phyloP scores from a whole-genome alignment of 257 asterid genomes.

The Leonotis leonurus region DNA sequence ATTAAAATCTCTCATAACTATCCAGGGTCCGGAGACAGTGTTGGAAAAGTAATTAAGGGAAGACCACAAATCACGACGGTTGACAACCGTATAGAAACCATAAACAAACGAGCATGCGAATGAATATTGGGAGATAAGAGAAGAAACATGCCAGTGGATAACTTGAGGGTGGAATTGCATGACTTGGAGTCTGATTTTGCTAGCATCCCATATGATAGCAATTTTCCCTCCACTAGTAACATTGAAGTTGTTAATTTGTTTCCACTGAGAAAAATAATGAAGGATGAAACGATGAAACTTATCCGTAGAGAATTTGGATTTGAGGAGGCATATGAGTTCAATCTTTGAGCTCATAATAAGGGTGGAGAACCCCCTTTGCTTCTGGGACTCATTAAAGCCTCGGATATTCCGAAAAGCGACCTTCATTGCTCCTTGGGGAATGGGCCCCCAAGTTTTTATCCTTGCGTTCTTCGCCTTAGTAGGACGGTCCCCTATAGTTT shows the following conservation, averaged over 20 bases:
- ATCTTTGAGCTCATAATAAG: neutral
- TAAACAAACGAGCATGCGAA: neutral
- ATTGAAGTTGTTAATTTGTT: neutral
- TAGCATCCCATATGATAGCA: neutral
- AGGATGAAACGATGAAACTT: neutral
- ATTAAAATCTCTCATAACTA: no score
- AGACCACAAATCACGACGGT: neutral
- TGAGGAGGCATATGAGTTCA: neutral
- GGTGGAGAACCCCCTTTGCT: neutral
- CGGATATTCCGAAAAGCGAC: neutral
- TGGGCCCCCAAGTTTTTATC: no score
- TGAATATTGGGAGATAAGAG: neutral
- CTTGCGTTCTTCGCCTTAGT: no score
- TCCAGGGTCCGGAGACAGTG: neutral
- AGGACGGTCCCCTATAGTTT: no score
- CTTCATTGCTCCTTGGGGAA: neutral
- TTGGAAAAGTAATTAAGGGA: no score
- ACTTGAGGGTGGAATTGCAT: neutral
- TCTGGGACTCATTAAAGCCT: neutral
- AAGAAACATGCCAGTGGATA: neutral
- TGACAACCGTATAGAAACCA: neutral
- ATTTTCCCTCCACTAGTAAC: neutral
- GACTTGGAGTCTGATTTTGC: neutral
- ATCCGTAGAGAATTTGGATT: neutral
- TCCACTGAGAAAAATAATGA: neutral